Percentiles rank a stretch among this genome's conserved stretches.
Conservation (phyloP, 164 flowering plant species). For the Aristolochia californica region DNA sequence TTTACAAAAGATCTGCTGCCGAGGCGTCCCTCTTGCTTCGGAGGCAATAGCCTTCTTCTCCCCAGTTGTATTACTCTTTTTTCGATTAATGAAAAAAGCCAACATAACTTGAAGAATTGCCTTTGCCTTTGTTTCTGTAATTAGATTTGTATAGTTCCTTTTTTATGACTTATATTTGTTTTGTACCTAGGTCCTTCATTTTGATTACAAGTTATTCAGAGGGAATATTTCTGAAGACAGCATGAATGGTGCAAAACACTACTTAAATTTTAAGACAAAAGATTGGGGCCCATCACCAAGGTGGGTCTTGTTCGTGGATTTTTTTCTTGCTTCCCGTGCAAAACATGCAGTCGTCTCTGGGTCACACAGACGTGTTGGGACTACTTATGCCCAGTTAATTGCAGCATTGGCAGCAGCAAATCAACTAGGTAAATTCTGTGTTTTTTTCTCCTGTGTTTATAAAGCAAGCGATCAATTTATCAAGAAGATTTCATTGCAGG, state of each 20-base stretch:
- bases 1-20: no score
- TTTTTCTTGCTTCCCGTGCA: slow-evolving; percentile 90
- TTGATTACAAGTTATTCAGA: slow-evolving; percentile 54
- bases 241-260: slow-evolving; percentile 6
- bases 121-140: no score
- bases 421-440: slow-evolving; percentile 37
- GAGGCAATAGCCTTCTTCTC: no score
- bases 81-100: no score
- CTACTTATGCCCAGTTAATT: slow-evolving; percentile 90
- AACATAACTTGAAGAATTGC: no score
- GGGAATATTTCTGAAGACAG: slow-evolving; percentile 43
- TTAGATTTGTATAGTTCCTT: no score
- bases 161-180: slow-evolving; percentile 2
- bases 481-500: slow-evolving; percentile 22
- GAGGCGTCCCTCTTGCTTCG: no score
- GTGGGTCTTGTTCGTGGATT: slow-evolving; percentile 99
- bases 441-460: neutral
- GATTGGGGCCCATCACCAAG: slow-evolving; percentile 99
- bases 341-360: slow-evolving; percentile 80
- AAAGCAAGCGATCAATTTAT: neutral
- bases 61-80: no score
- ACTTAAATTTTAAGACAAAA: slow-evolving; percentile 49
- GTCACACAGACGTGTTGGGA: slow-evolving; percentile 91
- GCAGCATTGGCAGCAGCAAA: slow-evolving; percentile 87
- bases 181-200: slow-evolving; percentile 61